Conservation (phyloP, 495 filamentous ascomycete genomes). For the Baudoinia panamericana region DNA sequence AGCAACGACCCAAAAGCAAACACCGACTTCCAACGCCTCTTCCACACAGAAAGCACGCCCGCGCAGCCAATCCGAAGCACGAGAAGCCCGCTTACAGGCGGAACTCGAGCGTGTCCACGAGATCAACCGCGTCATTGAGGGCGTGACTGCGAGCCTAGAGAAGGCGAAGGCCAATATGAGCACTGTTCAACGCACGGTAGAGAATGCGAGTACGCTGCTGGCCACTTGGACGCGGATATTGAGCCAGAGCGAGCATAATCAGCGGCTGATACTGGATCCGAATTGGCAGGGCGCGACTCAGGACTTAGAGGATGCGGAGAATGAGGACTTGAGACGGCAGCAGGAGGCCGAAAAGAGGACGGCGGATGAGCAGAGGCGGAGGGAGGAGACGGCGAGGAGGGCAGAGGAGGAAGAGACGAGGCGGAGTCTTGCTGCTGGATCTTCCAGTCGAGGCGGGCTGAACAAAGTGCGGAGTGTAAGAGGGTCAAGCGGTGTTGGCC, state of each 20-base stretch:
- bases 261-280: conserved; percentile 76
- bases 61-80: conserved; percentile 35
- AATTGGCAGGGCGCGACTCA: conserved; percentile 79
- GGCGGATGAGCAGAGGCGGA: conserved; percentile 57
- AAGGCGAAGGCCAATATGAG: conserved; percentile 84
- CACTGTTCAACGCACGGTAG: conserved; percentile 73
- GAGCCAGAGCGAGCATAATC: conserved; percentile 93
- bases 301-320: conserved; percentile 72
- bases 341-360: conserved; percentile 63
- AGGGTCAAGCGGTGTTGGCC: conserved; percentile 30
- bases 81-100: conserved; percentile 56
- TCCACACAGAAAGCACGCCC: conserved; percentile 38
- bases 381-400: conserved; percentile 54
- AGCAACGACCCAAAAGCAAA: conserved; percentile 21
- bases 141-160: conserved; percentile 64
- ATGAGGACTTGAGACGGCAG: conserved; percentile 53
- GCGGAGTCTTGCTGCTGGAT: conserved; percentile 35
- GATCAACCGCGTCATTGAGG: conserved; percentile 78
- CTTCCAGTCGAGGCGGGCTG: conserved; percentile 28
- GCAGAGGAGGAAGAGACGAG: conserved; percentile 61
- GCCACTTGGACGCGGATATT: conserved; percentile 94
- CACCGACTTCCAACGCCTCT: conserved; percentile 34
- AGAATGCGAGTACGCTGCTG: conserved; percentile 81
- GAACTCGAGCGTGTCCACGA: conserved; percentile 73
- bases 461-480: conserved; percentile 31